Percentiles rank a stretch among this genome's conserved stretches.
Conservation (phyloP, 1,139 yeast genomes). For the Kluyveromyces sp. region DNA sequence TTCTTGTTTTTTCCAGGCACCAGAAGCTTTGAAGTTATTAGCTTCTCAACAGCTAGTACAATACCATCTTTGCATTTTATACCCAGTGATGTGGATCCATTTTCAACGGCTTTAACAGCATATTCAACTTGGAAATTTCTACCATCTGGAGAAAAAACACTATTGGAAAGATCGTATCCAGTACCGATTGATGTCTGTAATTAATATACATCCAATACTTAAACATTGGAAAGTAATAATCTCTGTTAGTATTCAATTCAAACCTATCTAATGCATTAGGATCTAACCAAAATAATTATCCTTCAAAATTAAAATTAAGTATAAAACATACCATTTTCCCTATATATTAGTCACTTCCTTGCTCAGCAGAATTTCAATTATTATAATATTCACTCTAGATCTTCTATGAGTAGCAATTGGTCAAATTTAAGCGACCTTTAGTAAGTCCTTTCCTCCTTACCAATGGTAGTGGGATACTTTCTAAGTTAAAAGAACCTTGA, state of each 20-base stretch:
- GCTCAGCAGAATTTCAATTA: too few relatives aligned
- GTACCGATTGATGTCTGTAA: constrained; percentile 83
- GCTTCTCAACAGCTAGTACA: constrained; percentile 93
- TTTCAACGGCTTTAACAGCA: constrained; percentile 95
- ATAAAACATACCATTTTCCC: too few relatives aligned
- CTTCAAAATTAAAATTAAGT: too few relatives aligned
- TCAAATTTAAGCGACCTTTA: too few relatives aligned
- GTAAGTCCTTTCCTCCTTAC: too few relatives aligned
- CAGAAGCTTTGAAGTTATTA: constrained; percentile 75
- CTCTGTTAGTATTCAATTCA: too few relatives aligned
- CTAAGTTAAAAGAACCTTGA: background rate
- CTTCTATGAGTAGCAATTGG: too few relatives aligned
- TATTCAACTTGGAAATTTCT: constrained; percentile 98
- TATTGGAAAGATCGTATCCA: constrained; percentile 92
- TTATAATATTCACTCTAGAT: too few relatives aligned
- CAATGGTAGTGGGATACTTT: background rate
- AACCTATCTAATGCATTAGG: too few relatives aligned
- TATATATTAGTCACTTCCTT: too few relatives aligned
- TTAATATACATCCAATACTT: background rate
- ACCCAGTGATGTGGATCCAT: constrained; percentile 93
- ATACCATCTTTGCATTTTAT: constrained; percentile 88
- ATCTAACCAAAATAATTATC: too few relatives aligned
- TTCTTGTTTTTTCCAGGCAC: constrained; percentile 86
- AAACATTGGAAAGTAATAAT: background rate
- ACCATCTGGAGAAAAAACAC: constrained; percentile 85